These are phyloP conservation scores for Chytriomyces hyalinus DNA, from an alignment of 192 early-diverging fungal species.

Conservation along the genomic window DNA sequence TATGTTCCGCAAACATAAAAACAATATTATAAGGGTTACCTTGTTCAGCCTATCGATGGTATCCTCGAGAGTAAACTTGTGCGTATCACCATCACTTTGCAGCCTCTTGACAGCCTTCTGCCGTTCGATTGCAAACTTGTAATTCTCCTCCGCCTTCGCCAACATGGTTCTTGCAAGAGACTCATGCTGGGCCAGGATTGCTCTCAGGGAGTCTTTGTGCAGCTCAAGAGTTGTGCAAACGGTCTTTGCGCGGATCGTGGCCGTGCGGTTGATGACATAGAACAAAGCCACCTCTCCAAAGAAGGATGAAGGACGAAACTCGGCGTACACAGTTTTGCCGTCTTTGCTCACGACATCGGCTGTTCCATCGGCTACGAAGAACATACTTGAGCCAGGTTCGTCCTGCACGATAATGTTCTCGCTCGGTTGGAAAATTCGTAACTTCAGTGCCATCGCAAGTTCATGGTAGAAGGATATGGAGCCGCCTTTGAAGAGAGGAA, in stretches of 20 bases:
- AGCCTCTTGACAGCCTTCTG: constrained; percentile 46
- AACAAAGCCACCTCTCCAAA: constrained; percentile 66
- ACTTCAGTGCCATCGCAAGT: constrained; percentile 53
- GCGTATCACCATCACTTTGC: constrained; percentile 2
- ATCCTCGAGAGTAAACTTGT: constrained; percentile 53
- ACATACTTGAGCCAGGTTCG: constrained; percentile 55
- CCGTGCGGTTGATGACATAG: constrained; percentile 59
- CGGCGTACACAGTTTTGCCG: constrained; percentile 50
- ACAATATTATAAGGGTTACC: constrained; percentile 24
- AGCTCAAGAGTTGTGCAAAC: constrained; percentile 58
- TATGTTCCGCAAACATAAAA: background rate
- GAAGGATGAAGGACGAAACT: constrained; percentile 47
- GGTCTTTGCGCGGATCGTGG: constrained; percentile 49
- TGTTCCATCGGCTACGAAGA: constrained; percentile 59
- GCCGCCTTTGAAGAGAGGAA: constrained; percentile 57
- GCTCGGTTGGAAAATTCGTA: constrained; percentile 43
- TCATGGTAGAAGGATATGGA: constrained; percentile 54
- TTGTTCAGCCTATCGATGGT: constrained; percentile 47
- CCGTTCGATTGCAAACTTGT: constrained; percentile 47
- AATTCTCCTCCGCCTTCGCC: constrained; percentile 55
- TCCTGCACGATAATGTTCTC: constrained; percentile 53
- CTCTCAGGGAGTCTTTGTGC: constrained; percentile 49
- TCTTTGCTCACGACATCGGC: constrained; percentile 61
- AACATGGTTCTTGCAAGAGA: constrained; percentile 41
- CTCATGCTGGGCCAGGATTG: constrained; percentile 47